phyloP scores from a whole-genome alignment of 1,139 yeast genomes.

The Saccharomyces hybrid region DNA sequence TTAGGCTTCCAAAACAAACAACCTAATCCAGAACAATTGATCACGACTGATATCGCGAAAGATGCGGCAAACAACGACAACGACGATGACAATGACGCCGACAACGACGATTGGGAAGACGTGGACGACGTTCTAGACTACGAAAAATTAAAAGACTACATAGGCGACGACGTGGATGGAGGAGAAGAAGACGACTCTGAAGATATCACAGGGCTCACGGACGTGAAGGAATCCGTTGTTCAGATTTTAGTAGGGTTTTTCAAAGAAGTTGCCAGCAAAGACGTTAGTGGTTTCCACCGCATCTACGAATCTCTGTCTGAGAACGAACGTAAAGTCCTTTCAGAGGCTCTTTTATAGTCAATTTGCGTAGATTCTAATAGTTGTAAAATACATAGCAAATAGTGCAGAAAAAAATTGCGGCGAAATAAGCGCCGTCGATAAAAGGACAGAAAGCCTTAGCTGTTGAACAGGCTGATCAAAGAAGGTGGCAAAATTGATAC shows the following conservation, averaged over 20 bases:
- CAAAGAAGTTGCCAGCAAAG: slow-evolving; percentile 50
- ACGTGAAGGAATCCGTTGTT: slow-evolving; percentile 29
- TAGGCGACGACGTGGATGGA: slow-evolving; percentile 32
- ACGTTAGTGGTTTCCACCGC: slow-evolving; percentile 46
- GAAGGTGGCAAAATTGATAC: background rate
- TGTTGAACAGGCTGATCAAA: background rate
- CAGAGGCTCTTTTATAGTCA: slow-evolving; percentile 37
- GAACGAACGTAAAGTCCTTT: slow-evolving; percentile 49
- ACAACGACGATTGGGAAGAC: slow-evolving; percentile 75
- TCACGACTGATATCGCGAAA: slow-evolving; percentile 8
- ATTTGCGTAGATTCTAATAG: background rate
- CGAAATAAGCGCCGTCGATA: background rate
- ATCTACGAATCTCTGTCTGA: slow-evolving; percentile 48
- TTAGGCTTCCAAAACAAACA: slow-evolving; percentile 51
- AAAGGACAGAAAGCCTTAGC: background rate
- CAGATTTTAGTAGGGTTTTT: slow-evolving; percentile 52
- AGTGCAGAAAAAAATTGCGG: background rate
- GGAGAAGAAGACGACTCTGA: slow-evolving; percentile 32
- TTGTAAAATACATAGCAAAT: background rate
- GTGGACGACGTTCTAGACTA: slow-evolving; percentile 59
- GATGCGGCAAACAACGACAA: slow-evolving; percentile 28
- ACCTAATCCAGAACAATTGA: slow-evolving; percentile 35
- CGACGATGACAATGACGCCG: slow-evolving; percentile 24
- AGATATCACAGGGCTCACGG: slow-evolving; percentile 21
- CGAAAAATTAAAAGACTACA: slow-evolving; percentile 49